Evolutionary conservation across 2,329 filamentous ascomycete genomes (phyloP).

Genomic region (Clonostachys chloroleuca): DNA sequence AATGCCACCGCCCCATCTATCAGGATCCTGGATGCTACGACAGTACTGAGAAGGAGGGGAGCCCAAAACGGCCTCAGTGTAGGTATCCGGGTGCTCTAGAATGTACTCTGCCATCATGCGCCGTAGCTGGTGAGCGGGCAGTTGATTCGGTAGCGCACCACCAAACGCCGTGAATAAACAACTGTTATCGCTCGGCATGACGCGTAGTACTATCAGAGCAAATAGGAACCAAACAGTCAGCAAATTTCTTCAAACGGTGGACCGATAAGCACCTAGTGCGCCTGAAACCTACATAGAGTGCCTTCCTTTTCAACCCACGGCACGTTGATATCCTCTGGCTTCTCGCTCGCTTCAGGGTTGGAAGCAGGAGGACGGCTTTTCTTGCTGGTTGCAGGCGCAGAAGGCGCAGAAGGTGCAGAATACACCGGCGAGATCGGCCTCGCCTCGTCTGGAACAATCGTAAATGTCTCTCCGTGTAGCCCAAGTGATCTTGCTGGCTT

Average conservation of each 20-base stretch:
- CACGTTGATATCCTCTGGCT: constrained; percentile 28
- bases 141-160: constrained; percentile 63
- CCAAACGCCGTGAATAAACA: constrained; percentile 91
- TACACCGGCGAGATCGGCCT: constrained; percentile 7
- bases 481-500: constrained; percentile 39
- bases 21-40: constrained; percentile 71
- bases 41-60: constrained; percentile 72
- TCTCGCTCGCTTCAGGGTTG: constrained; percentile 2
- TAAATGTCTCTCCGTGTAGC: constrained; percentile 45
- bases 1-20: constrained; percentile 89
- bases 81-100: constrained; percentile 65
- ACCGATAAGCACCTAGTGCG: not conserved
- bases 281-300: constrained; percentile 36
- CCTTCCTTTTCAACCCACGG: constrained; percentile 45
- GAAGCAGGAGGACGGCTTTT: not conserved
- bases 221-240: too few relatives aligned
- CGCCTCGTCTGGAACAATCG: constrained; percentile 37
- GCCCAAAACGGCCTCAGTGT: constrained; percentile 74
- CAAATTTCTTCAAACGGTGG: too few relatives aligned
- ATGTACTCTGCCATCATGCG: constrained; percentile 77
- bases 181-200: constrained; percentile 96
- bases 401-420: not conserved
- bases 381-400: not conserved
- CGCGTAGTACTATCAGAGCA: constrained; percentile 62
- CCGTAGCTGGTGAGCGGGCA: constrained; percentile 55